phyloP scores from a whole-genome alignment of 345 rosid genomes.

The Citrus trifoliata region DNA sequence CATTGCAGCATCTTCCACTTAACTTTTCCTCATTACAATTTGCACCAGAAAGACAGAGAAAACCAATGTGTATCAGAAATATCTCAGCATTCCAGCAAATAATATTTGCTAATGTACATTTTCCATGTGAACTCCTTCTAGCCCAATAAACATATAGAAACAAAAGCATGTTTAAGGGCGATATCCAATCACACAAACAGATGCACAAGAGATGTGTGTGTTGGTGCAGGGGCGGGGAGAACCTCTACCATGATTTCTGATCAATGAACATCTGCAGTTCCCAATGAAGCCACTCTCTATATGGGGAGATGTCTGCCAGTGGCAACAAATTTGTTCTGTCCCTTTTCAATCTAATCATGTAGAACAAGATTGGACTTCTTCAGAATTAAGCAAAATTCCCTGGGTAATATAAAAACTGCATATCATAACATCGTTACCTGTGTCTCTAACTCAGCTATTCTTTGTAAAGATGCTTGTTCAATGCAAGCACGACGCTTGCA shows the following conservation, averaged over 20 bases:
- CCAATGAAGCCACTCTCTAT: conserved; percentile 20
- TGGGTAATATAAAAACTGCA: neutral
- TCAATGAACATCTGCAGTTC: conserved; percentile 3
- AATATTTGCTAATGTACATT: neutral
- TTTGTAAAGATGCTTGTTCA: conserved; percentile 77
- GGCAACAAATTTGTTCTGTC: conserved; percentile 20
- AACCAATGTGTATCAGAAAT: too few species aligned
- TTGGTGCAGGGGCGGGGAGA: neutral
- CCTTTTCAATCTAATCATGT: conserved; percentile 36
- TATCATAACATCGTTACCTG: conserved; percentile 35
- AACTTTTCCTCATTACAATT: neutral
- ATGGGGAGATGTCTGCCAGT: conserved; percentile 21
- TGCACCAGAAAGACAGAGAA: neutral
- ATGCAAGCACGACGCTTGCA: conserved; percentile 74
- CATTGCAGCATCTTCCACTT: neutral
- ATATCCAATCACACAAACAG: neutral
- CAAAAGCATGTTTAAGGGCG: neutral
- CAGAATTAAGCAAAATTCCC: conserved; percentile 2
- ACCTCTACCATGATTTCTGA: conserved; percentile 11
- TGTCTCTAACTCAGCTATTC: conserved; percentile 83
- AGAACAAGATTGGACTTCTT: neutral
- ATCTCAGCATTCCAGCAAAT: neutral
- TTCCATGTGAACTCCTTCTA: neutral
- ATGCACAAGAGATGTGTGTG: too few species aligned
- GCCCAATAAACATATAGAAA: neutral